phyloP scores from a whole-genome alignment of 1,284 basidiomycete species.

The Pyrrhoderma noxium region DNA sequence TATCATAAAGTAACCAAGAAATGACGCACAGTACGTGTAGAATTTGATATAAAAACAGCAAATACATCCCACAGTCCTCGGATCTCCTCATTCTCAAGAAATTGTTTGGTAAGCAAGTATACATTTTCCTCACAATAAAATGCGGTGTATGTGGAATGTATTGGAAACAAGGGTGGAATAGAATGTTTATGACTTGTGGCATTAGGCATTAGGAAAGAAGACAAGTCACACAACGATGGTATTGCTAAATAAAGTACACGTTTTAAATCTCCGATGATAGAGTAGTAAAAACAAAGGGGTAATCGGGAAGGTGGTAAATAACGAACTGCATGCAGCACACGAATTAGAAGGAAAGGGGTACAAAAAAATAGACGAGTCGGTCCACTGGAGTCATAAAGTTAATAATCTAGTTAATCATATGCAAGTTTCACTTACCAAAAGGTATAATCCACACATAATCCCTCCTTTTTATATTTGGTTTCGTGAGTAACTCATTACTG shows the following conservation, averaged over 20 bases:
- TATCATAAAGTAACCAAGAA: not conserved
- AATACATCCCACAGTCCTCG: conserved; percentile 40
- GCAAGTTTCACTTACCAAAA: too few species aligned
- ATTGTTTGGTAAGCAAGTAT: conserved; percentile 46
- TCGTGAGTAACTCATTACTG: too few species aligned
- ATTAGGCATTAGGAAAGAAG: not conserved
- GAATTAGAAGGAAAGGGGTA: too few species aligned
- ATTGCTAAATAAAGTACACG: not conserved
- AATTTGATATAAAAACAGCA: conserved; percentile 63
- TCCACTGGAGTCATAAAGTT: too few species aligned
- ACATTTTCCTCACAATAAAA: conserved; percentile 68
- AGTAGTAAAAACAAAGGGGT: too few species aligned
- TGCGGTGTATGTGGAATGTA: conserved; percentile 29
- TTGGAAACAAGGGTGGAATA: conserved; percentile 26
- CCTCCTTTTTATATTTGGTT: too few species aligned
- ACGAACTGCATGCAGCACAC: too few species aligned
- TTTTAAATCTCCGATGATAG: conserved; percentile 12
- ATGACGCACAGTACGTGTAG: conserved; percentile 41
- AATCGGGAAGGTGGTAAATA: too few species aligned
- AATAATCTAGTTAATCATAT: not conserved
- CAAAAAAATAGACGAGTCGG: too few species aligned
- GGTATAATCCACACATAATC: not conserved
- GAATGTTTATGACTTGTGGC: not conserved
- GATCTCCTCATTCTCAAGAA: conserved; percentile 29
- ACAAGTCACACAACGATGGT: not conserved